Base-by-base conservation (phyloP, 179 eudicot genomes). In the Carnegiea gigantea region DNA sequence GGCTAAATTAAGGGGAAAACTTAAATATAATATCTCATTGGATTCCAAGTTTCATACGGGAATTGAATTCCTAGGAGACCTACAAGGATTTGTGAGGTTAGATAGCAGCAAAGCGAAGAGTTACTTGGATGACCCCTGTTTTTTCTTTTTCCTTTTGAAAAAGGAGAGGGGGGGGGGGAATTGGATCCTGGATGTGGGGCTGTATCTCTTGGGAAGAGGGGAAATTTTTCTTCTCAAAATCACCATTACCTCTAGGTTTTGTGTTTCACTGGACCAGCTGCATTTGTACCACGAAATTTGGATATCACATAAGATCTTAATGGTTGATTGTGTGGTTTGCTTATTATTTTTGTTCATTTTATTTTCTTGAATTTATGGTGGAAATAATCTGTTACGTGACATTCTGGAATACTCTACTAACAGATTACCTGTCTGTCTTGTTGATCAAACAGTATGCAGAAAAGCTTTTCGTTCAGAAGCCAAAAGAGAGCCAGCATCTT, bases 391-490 rank as follows among this genome's bases (percentile, higher is more conserved):
- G 44, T 11, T 33, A 3, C 4, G 0, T 62, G 68, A 18, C 46
- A 70, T 70, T 15, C 46, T 76, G 53, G 51, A 48, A 5, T 14
- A 23, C 62, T 23, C 11, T 6, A 24, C 48, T 64, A 59, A 76
- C 28, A 26, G 62, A 78, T 28, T 30, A 74, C 48, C 62, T 48
- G 64, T 51, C 6, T 79, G 51, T 72, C 73, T 77, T 86, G 44
- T 76, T 81, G 75, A 81, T 68, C 73, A 79, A 82, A 64, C 93
- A 94, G 99, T 95, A 95, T 86, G 98, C 92, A 65, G 93, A 92
- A 40, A 95, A 94, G 85, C 86, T 87, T 64, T 92, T 94, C 87
- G 93, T 94, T 79, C 92, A 90, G 87, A 90, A 86, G 82, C 90
- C 90, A 17, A 88, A 86, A 83, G 96, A 94, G 81, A 79, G 80